Percentiles rank a stretch among this genome's conserved stretches.
These are phyloP conservation scores for Mycena haematopus DNA, from an alignment of 768 basidiomycete genomes.

Conservation along the genomic window DNA sequence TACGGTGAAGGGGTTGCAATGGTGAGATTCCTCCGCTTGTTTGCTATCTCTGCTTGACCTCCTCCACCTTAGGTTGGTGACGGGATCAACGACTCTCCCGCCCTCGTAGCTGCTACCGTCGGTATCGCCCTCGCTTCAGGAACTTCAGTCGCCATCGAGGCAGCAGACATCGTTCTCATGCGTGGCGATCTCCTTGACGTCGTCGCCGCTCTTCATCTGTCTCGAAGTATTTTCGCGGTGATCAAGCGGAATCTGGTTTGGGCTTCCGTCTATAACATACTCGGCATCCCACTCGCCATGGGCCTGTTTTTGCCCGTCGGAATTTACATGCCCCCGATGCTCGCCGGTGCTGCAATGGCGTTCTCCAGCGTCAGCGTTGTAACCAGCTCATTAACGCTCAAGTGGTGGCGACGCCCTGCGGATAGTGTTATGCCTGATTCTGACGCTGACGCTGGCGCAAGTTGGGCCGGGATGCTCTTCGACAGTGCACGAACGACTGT, in stretches of 20 bases:
- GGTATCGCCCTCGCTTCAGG: conserved; percentile 97
- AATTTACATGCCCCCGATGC: conserved; percentile 95
- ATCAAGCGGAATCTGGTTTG: conserved; percentile 94
- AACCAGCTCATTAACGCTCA: conserved; percentile 83
- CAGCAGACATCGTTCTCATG: conserved; percentile 98
- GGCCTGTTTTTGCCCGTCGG: conserved; percentile 93
- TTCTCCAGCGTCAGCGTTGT: conserved; percentile 97
- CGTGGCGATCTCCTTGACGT: conserved; percentile 96
- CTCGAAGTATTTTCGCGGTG: conserved; percentile 84
- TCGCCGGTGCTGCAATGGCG: conserved; percentile 99
- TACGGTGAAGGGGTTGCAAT: conserved; percentile 83
- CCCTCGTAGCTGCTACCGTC: conserved; percentile 93
- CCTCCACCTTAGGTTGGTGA: conserved; percentile 86
- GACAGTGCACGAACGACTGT: conserved; percentile 51
- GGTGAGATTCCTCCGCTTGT: conserved; percentile 54
- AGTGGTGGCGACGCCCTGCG: conserved; percentile 79
- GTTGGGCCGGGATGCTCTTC: conserved; percentile 53
- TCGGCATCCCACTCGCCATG: conserved; percentile 98
- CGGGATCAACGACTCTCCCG: conserved; percentile 98
- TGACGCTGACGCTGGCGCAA: conserved; percentile 46
- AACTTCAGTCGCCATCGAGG: conserved; percentile 97
- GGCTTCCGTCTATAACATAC: conserved; percentile 94
- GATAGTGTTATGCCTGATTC: conserved; percentile 76
- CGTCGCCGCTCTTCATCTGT: conserved; percentile 93
- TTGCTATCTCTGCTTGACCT: conserved; percentile 6